Evolutionary conservation across 495 filamentous ascomycete species (phyloP), one percentile per base, ranked within the genome.

Genomic region (Pseudotulostoma volvatum): DNA sequence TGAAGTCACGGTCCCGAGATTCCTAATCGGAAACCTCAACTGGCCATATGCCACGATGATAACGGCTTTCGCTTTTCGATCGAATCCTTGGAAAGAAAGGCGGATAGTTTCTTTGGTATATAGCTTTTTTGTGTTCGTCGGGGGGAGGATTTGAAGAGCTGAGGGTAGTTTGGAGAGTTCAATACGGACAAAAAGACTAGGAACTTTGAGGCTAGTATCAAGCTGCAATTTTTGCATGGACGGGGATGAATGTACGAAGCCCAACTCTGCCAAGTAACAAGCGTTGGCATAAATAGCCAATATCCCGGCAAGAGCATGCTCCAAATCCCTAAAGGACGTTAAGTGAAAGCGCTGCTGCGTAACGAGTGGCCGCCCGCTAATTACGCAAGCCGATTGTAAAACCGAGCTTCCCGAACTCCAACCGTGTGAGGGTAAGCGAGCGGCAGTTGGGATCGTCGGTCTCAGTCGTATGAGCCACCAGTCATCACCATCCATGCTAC

Each of bases 391-490:
- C 9, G 42, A 44, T 31, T 40, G 31, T 7, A 39, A 17, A 4
- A 36, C 34, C 16, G 34, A 39, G 3, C 36, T 36, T 13, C 36
- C 42, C n/a, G 42, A 3, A 31, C 28, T 11, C n/a, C 8, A 14
- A 14, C 37, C 34, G 19, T 32, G 28, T 18, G 21, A 31, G 5
- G 4, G 4, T 13, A 11, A 18, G 31, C 13, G 28, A 21, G 17
- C 9, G 16, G 15, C 23, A 34, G 31, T 17, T 15, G 47, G 4
- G 14, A 44, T 39, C 21, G 45, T 19, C 32, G 54, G 35, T 36
- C 48, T 51, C 61, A 77, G 47, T 55, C 79, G 74, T 23, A 80
- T 54, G 39, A 86, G 56, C 71, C 77, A 87, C 77, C 81, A 90
- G 19, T 59, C 63, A 54, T 90, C 81, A 30, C 82, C 81, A 46